Evolutionary conservation across 2,329 filamentous ascomycete genomes (phyloP).

Genomic region (Aureobasidium melanogenum): DNA sequence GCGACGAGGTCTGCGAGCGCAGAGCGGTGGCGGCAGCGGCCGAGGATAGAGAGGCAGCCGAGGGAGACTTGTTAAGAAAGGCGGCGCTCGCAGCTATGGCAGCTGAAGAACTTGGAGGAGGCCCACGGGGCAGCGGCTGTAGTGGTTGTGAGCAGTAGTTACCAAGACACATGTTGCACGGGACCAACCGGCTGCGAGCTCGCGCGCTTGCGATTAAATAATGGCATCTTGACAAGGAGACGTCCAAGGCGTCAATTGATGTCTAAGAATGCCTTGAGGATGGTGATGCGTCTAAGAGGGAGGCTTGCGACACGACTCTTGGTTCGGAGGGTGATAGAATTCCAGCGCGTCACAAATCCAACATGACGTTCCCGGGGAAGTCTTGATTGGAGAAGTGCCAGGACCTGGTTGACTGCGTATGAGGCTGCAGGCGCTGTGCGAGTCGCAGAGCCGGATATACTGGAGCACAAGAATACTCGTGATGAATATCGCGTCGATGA

Average conservation of each 20-base stretch:
- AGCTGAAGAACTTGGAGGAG: constrained; percentile 60
- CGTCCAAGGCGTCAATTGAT: neutral
- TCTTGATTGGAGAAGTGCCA: neutral
- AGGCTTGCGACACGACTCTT: neutral
- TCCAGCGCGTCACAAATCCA: constrained; percentile 1
- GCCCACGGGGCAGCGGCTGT: constrained; percentile 23
- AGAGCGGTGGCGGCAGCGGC: constrained; percentile 82
- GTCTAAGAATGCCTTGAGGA: constrained; percentile 11
- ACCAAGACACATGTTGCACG: neutral
- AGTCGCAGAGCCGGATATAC: neutral
- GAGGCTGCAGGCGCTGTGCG: neutral
- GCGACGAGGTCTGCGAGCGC: constrained; percentile 65
- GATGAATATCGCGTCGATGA: neutral
- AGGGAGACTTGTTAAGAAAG: constrained; percentile 59
- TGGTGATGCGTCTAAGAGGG: neutral
- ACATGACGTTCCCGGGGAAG: constrained; percentile 6
- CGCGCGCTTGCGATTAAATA: constrained; percentile 22
- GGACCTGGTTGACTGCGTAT: neutral
- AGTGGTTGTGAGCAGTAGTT: neutral
- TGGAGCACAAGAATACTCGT: neutral
- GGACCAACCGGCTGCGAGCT: constrained; percentile 25
- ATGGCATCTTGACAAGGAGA: constrained; percentile 16
- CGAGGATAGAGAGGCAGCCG: constrained; percentile 62
- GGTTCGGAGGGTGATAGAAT: neutral
- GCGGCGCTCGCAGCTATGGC: constrained; percentile 66